Percentiles rank a stretch among this genome's conserved stretches.
Evolutionary conservation across 148 eudicot genomes (phyloP).

Genomic region (Salicornia ramosissima): DNA sequence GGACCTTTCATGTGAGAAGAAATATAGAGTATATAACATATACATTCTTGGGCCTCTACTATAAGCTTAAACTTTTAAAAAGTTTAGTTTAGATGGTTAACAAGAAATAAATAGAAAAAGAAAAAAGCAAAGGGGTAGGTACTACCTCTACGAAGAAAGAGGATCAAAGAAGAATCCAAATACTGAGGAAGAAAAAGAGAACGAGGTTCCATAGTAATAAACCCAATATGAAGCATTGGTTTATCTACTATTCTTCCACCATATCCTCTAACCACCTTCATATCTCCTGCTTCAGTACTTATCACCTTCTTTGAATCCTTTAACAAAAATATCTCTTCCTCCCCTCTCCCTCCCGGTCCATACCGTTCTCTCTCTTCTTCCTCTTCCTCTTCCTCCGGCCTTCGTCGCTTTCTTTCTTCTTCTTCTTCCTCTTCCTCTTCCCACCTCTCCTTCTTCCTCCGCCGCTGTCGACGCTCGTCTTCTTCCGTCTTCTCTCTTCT

Average conservation of each 20-base stretch:
- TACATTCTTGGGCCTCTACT: no score
- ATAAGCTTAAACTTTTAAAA: no score
- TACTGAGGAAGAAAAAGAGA: slow-evolving; percentile 73
- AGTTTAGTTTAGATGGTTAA: no score
- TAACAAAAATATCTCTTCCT: slow-evolving; percentile 41
- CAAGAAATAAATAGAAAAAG: no score
- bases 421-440: no score
- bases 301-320: slow-evolving; percentile 48
- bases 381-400: slow-evolving; percentile 8
- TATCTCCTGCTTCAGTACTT: slow-evolving; percentile 64
- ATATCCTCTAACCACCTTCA: slow-evolving; percentile 55
- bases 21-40: no score
- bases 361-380: slow-evolving; percentile 12
- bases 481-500: slow-evolving; percentile 20
- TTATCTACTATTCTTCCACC: slow-evolving; percentile 30
- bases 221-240: slow-evolving; percentile 66
- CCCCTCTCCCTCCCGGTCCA: slow-evolving; percentile 23
- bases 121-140: no score
- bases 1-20: no score
- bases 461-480: slow-evolving; percentile 19
- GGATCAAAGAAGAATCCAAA: slow-evolving; percentile 51
- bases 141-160: slow-evolving; percentile 45
- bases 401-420: not conserved
- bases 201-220: slow-evolving; percentile 80
- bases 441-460: slow-evolving; percentile 2